A percentile compares a stretch with the other conserved stretches of the same genome.
Conservation (phyloP, 768 basidiomycete genomes). For the Gyrodon lividus region DNA sequence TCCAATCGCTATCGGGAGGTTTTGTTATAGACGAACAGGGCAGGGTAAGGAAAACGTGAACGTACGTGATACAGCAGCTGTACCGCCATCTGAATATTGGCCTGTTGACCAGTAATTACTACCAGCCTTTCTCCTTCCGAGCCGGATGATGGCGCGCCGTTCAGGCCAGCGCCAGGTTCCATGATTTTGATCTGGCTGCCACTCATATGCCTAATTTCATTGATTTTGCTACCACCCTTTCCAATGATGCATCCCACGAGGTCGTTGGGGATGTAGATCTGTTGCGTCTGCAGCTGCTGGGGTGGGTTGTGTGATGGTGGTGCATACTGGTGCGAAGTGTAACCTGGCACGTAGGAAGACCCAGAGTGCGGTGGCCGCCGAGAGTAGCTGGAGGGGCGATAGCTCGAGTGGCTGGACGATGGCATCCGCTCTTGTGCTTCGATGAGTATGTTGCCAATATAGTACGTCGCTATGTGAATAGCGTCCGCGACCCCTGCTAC, state of each 20-base stretch:
- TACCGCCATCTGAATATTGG: constrained; percentile 96
- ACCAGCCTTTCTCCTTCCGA: constrained; percentile 90
- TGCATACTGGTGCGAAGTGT: constrained; percentile 45
- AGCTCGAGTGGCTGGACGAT: constrained; percentile 52
- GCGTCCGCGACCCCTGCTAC: constrained; percentile 99
- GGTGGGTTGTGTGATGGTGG: constrained; percentile 55
- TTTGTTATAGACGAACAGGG: constrained; percentile 6
- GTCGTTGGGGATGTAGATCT: constrained; percentile 98
- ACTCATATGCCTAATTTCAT: constrained; percentile 95
- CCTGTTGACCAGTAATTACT: constrained; percentile 93
- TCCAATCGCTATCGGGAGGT: constrained; percentile 63
- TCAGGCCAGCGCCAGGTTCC: constrained; percentile 87
- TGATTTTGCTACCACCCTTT: constrained; percentile 97
- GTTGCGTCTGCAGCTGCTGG: constrained; percentile 87
- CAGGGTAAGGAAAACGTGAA: constrained; percentile 11
- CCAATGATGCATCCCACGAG: constrained; percentile 97
- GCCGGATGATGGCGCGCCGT: constrained; percentile 69
- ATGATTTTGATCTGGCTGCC: constrained; percentile 98
- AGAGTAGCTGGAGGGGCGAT: constrained; percentile 63
- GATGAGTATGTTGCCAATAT: constrained; percentile 96
- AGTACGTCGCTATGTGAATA: constrained; percentile 98
- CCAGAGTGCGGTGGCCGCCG: constrained; percentile 48
- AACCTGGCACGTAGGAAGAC: constrained; percentile 73
- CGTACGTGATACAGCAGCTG: constrained; percentile 83
- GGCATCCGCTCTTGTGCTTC: constrained; percentile 88